Base-by-base conservation (phyloP, 768 basidiomycete species). In the Scleroderma citrinum region DNA sequence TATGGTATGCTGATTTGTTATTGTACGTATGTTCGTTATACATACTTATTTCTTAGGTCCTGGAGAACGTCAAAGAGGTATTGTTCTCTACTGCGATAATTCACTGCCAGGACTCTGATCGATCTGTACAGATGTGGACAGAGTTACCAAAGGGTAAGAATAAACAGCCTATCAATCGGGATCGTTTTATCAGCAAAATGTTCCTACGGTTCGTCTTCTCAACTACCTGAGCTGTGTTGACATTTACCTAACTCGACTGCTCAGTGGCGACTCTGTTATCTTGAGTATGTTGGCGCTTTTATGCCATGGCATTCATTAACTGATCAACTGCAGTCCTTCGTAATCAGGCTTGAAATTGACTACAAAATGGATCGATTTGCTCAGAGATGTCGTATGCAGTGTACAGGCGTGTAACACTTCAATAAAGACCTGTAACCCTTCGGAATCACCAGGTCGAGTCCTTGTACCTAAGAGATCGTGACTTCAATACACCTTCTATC, bases 111-210 rank as follows among this genome's bases (percentile, higher is more conserved):
- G 48, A 23, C 24, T 44, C 19, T 59, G 50, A 66, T 30, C 32
- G 34, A 43, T 24, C 6, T 55, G 44, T 51, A 30, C 53, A 99
- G 92, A 98, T 98, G 95, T 98, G 96, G 96, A 97, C 94, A 19
- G 96, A 99, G 68, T 69, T 85, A 41, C 96, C 96, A 17, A 98
- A 97, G 70, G 93, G 92, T 35, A 98, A 98, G 73, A 92, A 92
- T 65, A 97, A 96, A 75, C 98, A 97, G 65, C 91, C 96, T 7
- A 85, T 98, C 49, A 98, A 98, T 76, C 98, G 98, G 71, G 96
- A 98, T 70, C 81, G 96, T 42, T 99, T 98, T 74, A 95, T 99
- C 67, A 95, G 92, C 68, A 99, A 98, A 73, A 95, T 99, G 92
- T 98, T 95, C 71, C 71, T 98, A 53, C 80, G 92, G 89, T 87